A percentile compares a stretch with the other conserved stretches of the same genome.
Evolutionary conservation across 441 rosid genomes (phyloP).

Genomic region (Hura crepitans): DNA sequence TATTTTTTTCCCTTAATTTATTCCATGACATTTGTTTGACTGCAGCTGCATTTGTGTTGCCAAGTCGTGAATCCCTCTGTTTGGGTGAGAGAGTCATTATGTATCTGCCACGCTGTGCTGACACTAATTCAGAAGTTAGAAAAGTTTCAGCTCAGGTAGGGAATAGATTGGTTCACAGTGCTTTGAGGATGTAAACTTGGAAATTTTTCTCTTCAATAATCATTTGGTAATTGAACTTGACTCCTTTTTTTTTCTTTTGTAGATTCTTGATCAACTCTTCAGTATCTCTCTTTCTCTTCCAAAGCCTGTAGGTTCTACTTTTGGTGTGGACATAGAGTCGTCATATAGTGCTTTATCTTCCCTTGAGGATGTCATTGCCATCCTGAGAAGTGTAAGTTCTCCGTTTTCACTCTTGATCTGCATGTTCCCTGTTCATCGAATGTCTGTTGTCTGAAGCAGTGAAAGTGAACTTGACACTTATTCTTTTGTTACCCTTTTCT

Average conservation of each 20-base stretch:
- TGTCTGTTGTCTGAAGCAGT: slow-evolving; percentile 22
- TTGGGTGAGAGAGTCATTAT: slow-evolving; percentile 91
- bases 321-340: slow-evolving; percentile 56
- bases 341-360: slow-evolving; percentile 83
- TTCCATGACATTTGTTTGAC: slow-evolving; percentile 29
- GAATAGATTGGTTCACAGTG: slow-evolving; percentile 14
- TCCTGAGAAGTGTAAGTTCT: slow-evolving; percentile 79
- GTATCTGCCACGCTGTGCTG: slow-evolving; percentile 99
- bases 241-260: slow-evolving; percentile 21
- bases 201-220: slow-evolving; percentile 10
- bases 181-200: not conserved
- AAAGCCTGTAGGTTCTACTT: slow-evolving; percentile 54
- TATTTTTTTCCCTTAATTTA: slow-evolving; percentile 19
- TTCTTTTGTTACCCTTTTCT: slow-evolving; percentile 1
- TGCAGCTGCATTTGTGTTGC: slow-evolving; percentile 86
- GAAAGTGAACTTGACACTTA: slow-evolving; percentile 3
- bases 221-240: slow-evolving; percentile 3
- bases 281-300: slow-evolving; percentile 96
- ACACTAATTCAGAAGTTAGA: slow-evolving; percentile 89
- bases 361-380: slow-evolving; percentile 96
- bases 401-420: slow-evolving; percentile 10
- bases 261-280: slow-evolving; percentile 97
- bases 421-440: slow-evolving; percentile 17
- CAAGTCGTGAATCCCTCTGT: slow-evolving; percentile 91
- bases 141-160: slow-evolving; percentile 92